These are phyloP conservation scores for Rubus idaeus DNA, from an alignment of 306 rosid species.

Conservation along the genomic window DNA sequence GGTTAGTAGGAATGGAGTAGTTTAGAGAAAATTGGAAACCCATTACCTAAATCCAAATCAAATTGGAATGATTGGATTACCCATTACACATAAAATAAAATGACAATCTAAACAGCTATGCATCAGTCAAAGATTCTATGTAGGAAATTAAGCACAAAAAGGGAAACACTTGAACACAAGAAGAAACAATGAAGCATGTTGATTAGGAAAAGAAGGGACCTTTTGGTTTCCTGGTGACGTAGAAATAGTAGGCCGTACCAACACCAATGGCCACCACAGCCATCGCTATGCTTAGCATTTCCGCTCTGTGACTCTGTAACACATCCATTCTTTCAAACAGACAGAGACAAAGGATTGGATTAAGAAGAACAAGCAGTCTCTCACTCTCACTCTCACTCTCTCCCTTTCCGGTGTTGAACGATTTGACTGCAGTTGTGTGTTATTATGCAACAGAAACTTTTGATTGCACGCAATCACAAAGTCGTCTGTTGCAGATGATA, in stretches of 20 bases:
- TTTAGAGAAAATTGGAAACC: background rate
- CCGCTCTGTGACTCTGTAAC: slow-evolving; percentile 41
- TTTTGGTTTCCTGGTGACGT: slow-evolving; percentile 56
- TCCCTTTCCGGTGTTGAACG: too few species aligned
- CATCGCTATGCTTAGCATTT: slow-evolving; percentile 46
- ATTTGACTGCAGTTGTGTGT: too few species aligned
- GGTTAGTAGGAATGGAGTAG: background rate
- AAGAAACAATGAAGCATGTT: background rate
- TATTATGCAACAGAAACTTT: too few species aligned
- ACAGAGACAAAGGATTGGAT: too few species aligned
- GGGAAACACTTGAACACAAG: background rate
- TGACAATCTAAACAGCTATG: background rate
- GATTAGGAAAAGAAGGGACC: slow-evolving; percentile 16
- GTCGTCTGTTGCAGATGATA: too few species aligned
- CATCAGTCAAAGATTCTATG: too few species aligned
- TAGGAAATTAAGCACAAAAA: background rate
- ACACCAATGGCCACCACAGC: slow-evolving; percentile 54
- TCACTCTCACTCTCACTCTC: background rate
- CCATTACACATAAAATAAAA: background rate
- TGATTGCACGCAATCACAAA: too few species aligned
- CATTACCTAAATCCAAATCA: background rate
- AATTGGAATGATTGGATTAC: background rate
- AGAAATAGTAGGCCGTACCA: slow-evolving; percentile 58
- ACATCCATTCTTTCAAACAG: slow-evolving; percentile 29
- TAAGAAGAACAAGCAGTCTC: too few species aligned